Percentiles rank a stretch among this genome's conserved stretches.
Evolutionary conservation across 371 early-diverging fungal species (phyloP).

Genomic region (Funneliformis caledonium): DNA sequence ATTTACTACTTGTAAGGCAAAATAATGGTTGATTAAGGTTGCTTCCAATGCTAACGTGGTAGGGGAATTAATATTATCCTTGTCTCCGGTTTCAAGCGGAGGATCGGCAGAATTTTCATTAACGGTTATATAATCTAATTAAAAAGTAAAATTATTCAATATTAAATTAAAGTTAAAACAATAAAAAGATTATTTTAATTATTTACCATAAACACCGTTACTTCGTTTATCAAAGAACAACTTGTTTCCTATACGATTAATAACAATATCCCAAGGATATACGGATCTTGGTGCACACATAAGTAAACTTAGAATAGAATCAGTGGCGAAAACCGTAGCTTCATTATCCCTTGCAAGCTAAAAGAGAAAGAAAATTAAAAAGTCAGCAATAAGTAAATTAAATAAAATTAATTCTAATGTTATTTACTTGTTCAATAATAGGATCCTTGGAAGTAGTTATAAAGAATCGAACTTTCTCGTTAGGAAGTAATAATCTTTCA

Average conservation of each 20-base stretch:
- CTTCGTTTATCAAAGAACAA: constrained; percentile 93
- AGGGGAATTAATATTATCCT: constrained; percentile 90
- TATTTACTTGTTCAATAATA: constrained; percentile 63
- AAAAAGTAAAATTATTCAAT: neutral
- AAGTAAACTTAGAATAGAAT: constrained; percentile 84
- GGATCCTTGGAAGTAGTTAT: constrained; percentile 84
- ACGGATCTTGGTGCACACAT: constrained; percentile 94
- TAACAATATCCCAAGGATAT: constrained; percentile 95
- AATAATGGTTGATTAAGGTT: constrained; percentile 87
- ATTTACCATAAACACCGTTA: constrained; percentile 65
- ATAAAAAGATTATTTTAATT: neutral
- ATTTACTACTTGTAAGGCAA: constrained; percentile 83
- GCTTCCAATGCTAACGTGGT: constrained; percentile 86
- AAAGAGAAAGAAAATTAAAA: constrained; percentile 39
- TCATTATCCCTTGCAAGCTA: constrained; percentile 67
- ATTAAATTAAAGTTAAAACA: neutral
- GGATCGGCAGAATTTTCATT: constrained; percentile 96
- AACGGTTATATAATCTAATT: constrained; percentile 82
- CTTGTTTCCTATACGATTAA: constrained; percentile 85
- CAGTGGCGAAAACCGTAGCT: constrained; percentile 89
- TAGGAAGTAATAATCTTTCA: constrained; percentile 74
- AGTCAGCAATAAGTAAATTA: neutral
- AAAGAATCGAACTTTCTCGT: constrained; percentile 75
- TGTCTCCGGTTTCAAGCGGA: constrained; percentile 84
- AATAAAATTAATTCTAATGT: neutral